Evolutionary conservation across 2,329 filamentous ascomycete genomes (phyloP), one percentile per base, ranked within the genome.

Genomic region (Beauveria sp.): DNA sequence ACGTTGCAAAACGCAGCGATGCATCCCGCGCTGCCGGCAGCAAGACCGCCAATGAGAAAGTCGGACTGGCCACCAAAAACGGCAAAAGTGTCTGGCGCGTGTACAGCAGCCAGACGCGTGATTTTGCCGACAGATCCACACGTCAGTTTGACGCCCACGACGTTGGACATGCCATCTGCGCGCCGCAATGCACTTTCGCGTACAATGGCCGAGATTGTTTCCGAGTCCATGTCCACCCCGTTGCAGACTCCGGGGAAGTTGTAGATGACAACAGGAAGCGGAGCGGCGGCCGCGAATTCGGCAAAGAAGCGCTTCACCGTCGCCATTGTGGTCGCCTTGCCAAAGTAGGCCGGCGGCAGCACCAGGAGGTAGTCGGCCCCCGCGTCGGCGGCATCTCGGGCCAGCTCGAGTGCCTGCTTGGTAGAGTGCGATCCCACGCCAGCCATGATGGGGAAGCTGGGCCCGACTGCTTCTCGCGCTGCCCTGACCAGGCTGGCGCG

Each of bases 231-330:
- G 69, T 90, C 87, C 3, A 89, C 76, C 26, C 87, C 87, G 65
- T 87, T 87, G 68, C 83, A 88, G 22, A 89, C 86, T 14, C 77
- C 84, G 0, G 87, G 87, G 73, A 89, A 89, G 72, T 89, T 88
- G 73, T 88, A 88, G 16, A 89, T 73, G 46, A 89, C 79, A 38
- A 88, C 76, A 0, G 85, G 85, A 3, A 89, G 71, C 2, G 79
- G 73, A 2, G 76, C 77, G 55, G 75, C 71, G n/a, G 71, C 71
- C 0, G 84, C 82, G 3, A 88, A 75, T 34, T 87, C 80, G 52
- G 73, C 73, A 67, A 81, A 88, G 75, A 88, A 89, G 54, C 34
- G 52, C 34, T 38, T 38, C 34, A 38, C 34, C 34, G 34, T 38
- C 12, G 12, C 34, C 34, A 38, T 38, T 5, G 34, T 16, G 12